phyloP scores from a whole-genome alignment of 2,329 filamentous ascomycete species.

The Colletotrichum gigasporum region DNA sequence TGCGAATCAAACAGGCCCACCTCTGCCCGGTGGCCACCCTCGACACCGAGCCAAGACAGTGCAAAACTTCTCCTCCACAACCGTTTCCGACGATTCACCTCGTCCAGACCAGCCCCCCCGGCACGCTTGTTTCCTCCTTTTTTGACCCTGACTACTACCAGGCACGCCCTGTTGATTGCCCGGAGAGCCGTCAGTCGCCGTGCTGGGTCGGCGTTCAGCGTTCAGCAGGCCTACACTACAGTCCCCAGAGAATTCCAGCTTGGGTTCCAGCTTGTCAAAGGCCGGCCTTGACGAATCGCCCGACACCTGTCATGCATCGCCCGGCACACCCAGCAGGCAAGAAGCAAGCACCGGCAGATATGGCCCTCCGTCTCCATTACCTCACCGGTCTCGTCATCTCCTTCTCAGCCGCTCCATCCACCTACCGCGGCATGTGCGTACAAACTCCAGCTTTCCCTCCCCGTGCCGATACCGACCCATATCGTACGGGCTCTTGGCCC shows the following conservation, averaged over 20 bases:
- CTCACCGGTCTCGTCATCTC: slow-evolving; percentile 9
- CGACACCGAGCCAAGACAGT: slow-evolving; percentile 8
- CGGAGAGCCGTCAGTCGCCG: too few relatives aligned
- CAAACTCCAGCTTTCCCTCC: not conserved
- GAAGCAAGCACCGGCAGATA: slow-evolving; percentile 7
- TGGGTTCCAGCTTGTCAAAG: too few relatives aligned
- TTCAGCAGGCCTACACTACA: not conserved
- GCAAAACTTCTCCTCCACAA: not conserved
- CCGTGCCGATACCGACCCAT: not conserved
- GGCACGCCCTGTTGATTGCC: too few relatives aligned
- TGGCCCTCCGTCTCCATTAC: not conserved
- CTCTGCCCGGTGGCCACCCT: not conserved
- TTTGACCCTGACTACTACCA: too few relatives aligned
- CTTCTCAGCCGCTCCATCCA: not conserved
- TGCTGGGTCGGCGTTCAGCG: too few relatives aligned
- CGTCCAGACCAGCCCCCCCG: not conserved
- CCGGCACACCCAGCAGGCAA: not conserved
- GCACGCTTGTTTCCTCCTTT: slow-evolving; percentile 27
- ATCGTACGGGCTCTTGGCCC: not conserved
- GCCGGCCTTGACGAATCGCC: not conserved
- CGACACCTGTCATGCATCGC: slow-evolving; percentile 6
- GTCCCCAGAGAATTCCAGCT: not conserved
- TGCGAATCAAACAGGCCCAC: not conserved
- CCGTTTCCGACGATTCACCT: slow-evolving; percentile 7
- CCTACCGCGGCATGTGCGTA: not conserved